Base-by-base conservation (phyloP, 495 filamentous ascomycete genomes). In the Penicillium paxilli region DNA sequence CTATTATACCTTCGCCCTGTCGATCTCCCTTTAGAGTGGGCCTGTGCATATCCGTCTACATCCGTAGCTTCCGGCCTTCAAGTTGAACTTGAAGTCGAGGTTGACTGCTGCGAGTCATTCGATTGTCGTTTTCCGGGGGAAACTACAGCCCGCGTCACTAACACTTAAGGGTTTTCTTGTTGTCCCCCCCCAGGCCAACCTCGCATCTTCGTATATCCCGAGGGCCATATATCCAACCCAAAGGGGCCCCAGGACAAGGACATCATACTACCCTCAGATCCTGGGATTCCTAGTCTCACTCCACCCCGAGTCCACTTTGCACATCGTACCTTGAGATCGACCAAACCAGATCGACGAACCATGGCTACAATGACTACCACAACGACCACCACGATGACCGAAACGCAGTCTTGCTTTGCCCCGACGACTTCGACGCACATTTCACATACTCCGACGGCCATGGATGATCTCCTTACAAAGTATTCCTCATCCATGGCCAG, bases 381-480 rank as follows among this genome's bases (percentile, higher is more conserved):
- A 30, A 63, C n/a, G n/a, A n/a, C n/a, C n/a, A n/a, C n/a, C n/a
- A n/a, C n/a, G n/a, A n/a, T n/a, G n/a, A n/a, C 70, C 60, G 63
- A 72, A 58, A 69, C 70, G 62, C 72, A 70, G 47, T 67, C 73
- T 44, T 69, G 69, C 52, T 77, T 75, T 54, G 73, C 70, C 7
- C 49, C 69, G 10, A 65, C 67, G 20, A 59, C 73, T 1, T n/a
- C n/a, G n/a, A 55, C 64, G 7, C 63, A 64, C 24, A 65, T 71
- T 35, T 65, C 70, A 14, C 68, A 71, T 54, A 62, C 63, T 10
- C 62, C 72, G 32, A 58, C 66, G 1, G 65, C 67, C 2, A 60
- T 76, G 32, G 70, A 76, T 48, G 67, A 70, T 54, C 59, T 76
- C 26, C 66, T 71, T 26, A 71, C 35, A 38, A 73, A 68, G 48